A percentile compares a stretch with the other conserved stretches of the same genome.
These are phyloP conservation scores for Reticulascus tulasneorum DNA, from an alignment of 2,329 filamentous ascomycete genomes.

Conservation along the genomic window DNA sequence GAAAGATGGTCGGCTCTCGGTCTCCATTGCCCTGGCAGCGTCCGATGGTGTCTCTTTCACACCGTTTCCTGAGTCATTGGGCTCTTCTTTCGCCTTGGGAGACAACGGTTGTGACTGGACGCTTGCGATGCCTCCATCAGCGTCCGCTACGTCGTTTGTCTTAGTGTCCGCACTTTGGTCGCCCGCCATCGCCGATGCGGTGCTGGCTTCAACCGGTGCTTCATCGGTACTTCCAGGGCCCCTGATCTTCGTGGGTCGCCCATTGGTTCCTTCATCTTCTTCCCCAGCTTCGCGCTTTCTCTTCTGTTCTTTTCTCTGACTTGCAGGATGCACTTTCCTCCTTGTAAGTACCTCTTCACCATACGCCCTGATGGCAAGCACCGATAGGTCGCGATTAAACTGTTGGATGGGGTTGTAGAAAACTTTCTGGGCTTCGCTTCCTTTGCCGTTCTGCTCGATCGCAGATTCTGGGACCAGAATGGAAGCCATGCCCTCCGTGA, in stretches of 20 bases:
- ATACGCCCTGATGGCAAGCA: slow-evolving; percentile 86
- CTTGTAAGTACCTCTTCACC: slow-evolving; percentile 60
- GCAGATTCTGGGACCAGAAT: slow-evolving; percentile 49
- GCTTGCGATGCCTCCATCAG: too few species aligned
- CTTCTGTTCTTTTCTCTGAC: slow-evolving; percentile 28
- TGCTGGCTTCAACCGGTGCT: too few species aligned
- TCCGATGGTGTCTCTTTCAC: too few species aligned
- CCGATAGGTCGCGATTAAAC: slow-evolving; percentile 94
- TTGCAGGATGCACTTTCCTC: slow-evolving; percentile 32
- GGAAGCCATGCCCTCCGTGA: slow-evolving; percentile 54
- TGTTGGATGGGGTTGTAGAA: slow-evolving; percentile 99
- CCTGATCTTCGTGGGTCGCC: slow-evolving; percentile 23
- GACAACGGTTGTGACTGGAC: too few species aligned
- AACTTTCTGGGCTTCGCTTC: slow-evolving; percentile 68
- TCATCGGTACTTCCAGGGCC: too few species aligned
- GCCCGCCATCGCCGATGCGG: slow-evolving; percentile 3
- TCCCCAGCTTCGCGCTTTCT: slow-evolving; percentile 41
- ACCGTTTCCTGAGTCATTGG: too few species aligned
- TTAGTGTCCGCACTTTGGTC: slow-evolving; percentile 13
- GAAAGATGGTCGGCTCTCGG: slow-evolving; percentile 47
- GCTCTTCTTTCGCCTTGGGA: too few species aligned
- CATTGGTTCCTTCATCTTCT: too few species aligned
- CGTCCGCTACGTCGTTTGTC: slow-evolving; percentile 5
- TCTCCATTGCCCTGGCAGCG: too few species aligned
- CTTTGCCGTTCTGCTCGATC: slow-evolving; percentile 39